Evolutionary conservation across 768 basidiomycete genomes (phyloP), one percentile per base, ranked within the genome.

Genomic region (Leccinum aurantiacum): DNA sequence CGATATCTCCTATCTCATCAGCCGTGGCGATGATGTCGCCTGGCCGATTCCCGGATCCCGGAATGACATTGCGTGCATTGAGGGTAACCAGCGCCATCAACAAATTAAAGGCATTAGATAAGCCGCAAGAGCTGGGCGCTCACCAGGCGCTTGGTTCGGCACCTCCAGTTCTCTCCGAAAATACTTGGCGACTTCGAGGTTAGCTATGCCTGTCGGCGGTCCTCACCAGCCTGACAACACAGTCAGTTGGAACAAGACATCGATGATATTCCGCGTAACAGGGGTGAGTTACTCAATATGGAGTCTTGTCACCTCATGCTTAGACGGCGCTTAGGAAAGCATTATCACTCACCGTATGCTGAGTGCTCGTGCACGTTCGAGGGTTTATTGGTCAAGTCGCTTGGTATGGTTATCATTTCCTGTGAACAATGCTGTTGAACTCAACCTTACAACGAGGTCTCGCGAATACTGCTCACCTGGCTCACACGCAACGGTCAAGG

Each of bases 361-460:
- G 27, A 27, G 27, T 27, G 27, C 29, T 29, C 2, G 81, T 80
- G 13, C 83, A 83, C 58, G 80, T 80, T 27, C 75, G 76, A 50
- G 82, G 80, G 31, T 84, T 84, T 68, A 78, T 83, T 60, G 78
- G 78, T 37, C 82, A 84, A 66, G 82, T 84, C 19, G 82, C 81
- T 5, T 84, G 82, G 81, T 81, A 69, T 46, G 60, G 19, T 56
- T 5, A 38, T 19, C 6, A 38, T 55, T 44, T 44, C 53, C 44
- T 57, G 1, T 19, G 37, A 27, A 27, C 33, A n/a, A 48, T 57
- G 15, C 46, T 29, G 29, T 35, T n/a, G 6, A 48, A 52, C 63
- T 62, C 17, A 67, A 24, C 35, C 33, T 22, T 57, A 58, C 31
- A 67, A 58, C 51, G 61, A 80, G 80, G 82, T 81, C 81, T 47